Evolutionary conservation across 2,329 filamentous ascomycete species (phyloP).

Genomic region (Hortaea sp.): DNA sequence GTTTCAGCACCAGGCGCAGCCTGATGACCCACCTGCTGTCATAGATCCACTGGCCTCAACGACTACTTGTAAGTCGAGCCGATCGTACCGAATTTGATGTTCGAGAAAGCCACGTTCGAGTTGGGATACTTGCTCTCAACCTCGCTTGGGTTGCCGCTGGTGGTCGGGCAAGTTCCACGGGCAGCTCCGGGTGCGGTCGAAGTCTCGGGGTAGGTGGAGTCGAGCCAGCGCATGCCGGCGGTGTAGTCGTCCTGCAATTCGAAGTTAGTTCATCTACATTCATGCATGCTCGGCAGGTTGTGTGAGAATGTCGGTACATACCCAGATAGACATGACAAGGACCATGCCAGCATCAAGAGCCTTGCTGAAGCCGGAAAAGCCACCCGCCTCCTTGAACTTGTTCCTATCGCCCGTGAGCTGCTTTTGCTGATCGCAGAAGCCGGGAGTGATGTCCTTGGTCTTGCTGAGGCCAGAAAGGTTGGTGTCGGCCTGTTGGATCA

Average conservation of each 20-base stretch:
- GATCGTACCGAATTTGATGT: slow-evolving; percentile 53
- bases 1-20: background rate
- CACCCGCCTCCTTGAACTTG: slow-evolving; percentile 47
- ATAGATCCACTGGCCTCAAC: background rate
- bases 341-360: slow-evolving; percentile 52
- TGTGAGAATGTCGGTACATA: slow-evolving; percentile 36
- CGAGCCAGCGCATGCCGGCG: slow-evolving; percentile 65
- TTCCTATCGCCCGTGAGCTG: slow-evolving; percentile 8
- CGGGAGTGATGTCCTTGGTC: slow-evolving; percentile 47
- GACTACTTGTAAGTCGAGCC: slow-evolving; percentile 36
- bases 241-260: slow-evolving; percentile 48
- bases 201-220: slow-evolving; percentile 30
- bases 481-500: slow-evolving; percentile 48
- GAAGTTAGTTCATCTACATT: too few species aligned
- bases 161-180: slow-evolving; percentile 45
- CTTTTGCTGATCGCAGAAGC: slow-evolving; percentile 41
- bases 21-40: too few species aligned
- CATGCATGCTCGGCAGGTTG: slow-evolving; percentile 4
- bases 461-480: slow-evolving; percentile 29
- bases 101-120: slow-evolving; percentile 45
- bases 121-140: slow-evolving; percentile 39
- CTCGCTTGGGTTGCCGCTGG: slow-evolving; percentile 41
- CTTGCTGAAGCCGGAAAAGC: slow-evolving; percentile 43
- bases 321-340: slow-evolving; percentile 53
- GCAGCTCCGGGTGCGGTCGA: slow-evolving; percentile 26